Evolutionary conservation across 225 moss, liverwort and hornwort genomes (phyloP), one percentile per base, ranked within the genome.

Genomic region (Straminergon stramineum): DNA sequence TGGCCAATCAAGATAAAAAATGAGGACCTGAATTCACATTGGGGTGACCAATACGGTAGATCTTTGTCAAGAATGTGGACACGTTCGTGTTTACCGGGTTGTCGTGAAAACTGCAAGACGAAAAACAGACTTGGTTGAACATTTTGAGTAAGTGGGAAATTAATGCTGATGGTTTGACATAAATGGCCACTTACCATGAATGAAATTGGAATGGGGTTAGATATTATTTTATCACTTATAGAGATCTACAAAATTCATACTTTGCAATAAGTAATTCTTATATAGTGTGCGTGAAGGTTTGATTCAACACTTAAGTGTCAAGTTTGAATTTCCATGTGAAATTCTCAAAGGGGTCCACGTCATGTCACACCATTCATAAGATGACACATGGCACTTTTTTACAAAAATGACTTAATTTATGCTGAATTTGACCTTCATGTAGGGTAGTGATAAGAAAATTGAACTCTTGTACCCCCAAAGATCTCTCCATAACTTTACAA

Each of bases 41-140:
- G 94, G 6, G 97, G 95, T 15, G 96, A 96, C 97, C 97, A 97
- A 58, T 96, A 97, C 3, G 96, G 97, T 41, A 97, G 86, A 73
- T 97, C 96, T 52, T 89, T 93, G 56, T 92, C 90, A 26, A 83
- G 51, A 81, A 93, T 19, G 37, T 75, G 89, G 21, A 92, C 75
- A 7, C 83, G 92, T 12, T 95, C 92, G 51, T 96, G 97, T 84
- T 92, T 96, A 66, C 96, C 97, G 9, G 96, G 95, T 90, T 92
- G 91, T 81, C 96, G 90, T 0, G 66, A 43, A 53, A 74, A 43
- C 90, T 92, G 67, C 90, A 92, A 86, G 35, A 66, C 7, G 3
- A 78, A 60, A 57, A 87, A 32, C 4, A n/a, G 1, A 20, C 6
- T 41, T 60, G 9, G 20, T 80, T 61, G 22, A 16, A 23, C 4